Percentiles rank a stretch among this genome's conserved stretches.
Evolutionary conservation across 208 protist species (phyloP).

Genomic region (Acanthamoeba triangularis): DNA sequence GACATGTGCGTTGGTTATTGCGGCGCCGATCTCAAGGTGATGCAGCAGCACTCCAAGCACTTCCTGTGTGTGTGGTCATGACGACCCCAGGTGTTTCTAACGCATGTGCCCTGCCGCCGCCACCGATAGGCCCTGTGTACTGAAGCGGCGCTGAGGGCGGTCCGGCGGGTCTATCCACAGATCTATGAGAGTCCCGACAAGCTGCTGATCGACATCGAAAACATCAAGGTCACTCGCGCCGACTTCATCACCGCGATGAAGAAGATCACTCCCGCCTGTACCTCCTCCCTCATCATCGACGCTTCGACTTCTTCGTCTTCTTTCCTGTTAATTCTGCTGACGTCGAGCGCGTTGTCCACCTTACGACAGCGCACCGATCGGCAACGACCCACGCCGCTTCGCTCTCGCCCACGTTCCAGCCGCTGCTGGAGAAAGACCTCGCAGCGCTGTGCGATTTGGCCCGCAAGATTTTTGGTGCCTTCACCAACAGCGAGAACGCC

Average conservation of each 20-base stretch:
- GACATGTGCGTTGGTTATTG: slow-evolving; percentile 86
- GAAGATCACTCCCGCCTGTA: slow-evolving; percentile 58
- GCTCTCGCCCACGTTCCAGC: slow-evolving; percentile 35
- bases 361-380: neutral
- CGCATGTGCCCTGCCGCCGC: neutral
- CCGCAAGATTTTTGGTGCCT: slow-evolving; percentile 45
- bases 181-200: slow-evolving; percentile 77
- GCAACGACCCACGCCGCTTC: slow-evolving; percentile 45
- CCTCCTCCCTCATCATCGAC: neutral
- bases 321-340: neutral
- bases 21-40: slow-evolving; percentile 90
- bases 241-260: slow-evolving; percentile 79
- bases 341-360: neutral
- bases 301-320: neutral
- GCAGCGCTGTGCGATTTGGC: slow-evolving; percentile 15
- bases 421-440: slow-evolving; percentile 41
- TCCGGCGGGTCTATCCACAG: slow-evolving; percentile 82
- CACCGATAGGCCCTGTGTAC: slow-evolving; percentile 85
- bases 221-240: slow-evolving; percentile 18
- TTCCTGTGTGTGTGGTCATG: neutral
- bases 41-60: too few species aligned
- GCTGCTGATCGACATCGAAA: slow-evolving; percentile 72
- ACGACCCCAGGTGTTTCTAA: neutral
- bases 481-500: slow-evolving; percentile 11
- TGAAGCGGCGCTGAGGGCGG: slow-evolving; percentile 85